Evolutionary conservation across 202 grass and related monocot species (phyloP).

Genomic region (Digitaria exilis): DNA sequence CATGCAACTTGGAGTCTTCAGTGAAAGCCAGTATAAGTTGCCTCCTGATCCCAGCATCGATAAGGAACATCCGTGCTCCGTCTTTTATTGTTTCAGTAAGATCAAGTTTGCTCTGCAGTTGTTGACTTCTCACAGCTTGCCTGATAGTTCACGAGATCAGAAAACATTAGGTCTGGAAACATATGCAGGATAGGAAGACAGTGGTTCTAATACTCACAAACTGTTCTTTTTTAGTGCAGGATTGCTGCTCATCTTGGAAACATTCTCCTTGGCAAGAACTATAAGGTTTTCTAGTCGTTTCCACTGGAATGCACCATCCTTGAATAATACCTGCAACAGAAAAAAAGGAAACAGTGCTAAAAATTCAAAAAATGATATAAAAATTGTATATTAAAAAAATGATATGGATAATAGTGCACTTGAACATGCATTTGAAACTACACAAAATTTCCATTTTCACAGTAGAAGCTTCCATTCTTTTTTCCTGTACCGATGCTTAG

Average conservation of each 20-base stretch:
- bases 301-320: conserved; percentile 97
- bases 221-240: conserved; percentile 80
- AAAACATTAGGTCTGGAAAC: not conserved
- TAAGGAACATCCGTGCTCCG: conserved; percentile 85
- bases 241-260: conserved; percentile 85
- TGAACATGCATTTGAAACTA: not conserved
- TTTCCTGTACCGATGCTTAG: not conserved
- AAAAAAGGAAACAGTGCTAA: not conserved
- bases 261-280: conserved; percentile 97
- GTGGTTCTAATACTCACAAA: conserved; percentile 48
- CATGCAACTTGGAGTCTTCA: conserved; percentile 93
- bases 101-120: conserved; percentile 71
- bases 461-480: not conserved
- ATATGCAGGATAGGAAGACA: not conserved
- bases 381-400: not conserved
- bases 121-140: conserved; percentile 58
- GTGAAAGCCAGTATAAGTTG: conserved; percentile 95
- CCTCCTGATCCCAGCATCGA: conserved; percentile 86
- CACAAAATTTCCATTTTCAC: not conserved
- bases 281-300: conserved; percentile 98
- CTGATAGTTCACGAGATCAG: conserved; percentile 40
- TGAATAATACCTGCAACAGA: conserved; percentile 82
- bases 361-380: conserved; percentile 8
- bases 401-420: not conserved
- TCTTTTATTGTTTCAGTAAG: conserved; percentile 98